Evolutionary conservation across 1,284 basidiomycete genomes (phyloP), one percentile per base, ranked within the genome.

Genomic region (Meripilus lineatus): DNA sequence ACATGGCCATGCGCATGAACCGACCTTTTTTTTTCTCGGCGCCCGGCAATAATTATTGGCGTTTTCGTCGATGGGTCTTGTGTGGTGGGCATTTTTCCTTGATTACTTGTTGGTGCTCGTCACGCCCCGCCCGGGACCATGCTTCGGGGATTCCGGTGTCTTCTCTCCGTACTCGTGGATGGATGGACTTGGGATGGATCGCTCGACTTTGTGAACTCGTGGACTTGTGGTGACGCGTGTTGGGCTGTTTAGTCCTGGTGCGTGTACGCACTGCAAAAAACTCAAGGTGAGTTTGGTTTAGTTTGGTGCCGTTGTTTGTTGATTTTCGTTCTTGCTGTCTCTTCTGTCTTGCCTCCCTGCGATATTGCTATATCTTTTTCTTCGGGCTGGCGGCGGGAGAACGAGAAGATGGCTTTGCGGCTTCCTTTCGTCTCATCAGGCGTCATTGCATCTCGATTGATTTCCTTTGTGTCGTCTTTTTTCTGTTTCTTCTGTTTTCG

Each of bases 261-360:
- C 86, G 33, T 90, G 86, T 61, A 83, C 74, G 7, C 78, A 88
- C 57, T 90, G 86, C 72, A 89, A 88, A 65, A 83, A 80, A 55
- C 77, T 89, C 58, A 89, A 89, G 81, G 86, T 84, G 63, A 48
- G 81, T 67, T 35, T 45, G 34, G 40, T n/a, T 34, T 17, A 10
- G 8, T 30, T n/a, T 30, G 25, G 13, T 36, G 26, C 34, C 36
- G 44, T 34, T 33, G 14, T 21, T 32, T 36, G 28, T 32, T 39
- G 25, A 35, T 10, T 10, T 10, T 30, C 8, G n/a, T 30, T 30
- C 28, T 30, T 30, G 10, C 28, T 30, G 28, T 30, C 28, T 10
- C 28, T 10, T n/a, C 8, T 30, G 10, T 26, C n/a, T n/a, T n/a
- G n/a, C n/a, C n/a, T n/a, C n/a, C n/a, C n/a, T n/a, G n/a, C n/a